A percentile compares a stretch with the other conserved stretches of the same genome.
Conservation (phyloP, 768 basidiomycete genomes). For the Auricularia auricula-judae region DNA sequence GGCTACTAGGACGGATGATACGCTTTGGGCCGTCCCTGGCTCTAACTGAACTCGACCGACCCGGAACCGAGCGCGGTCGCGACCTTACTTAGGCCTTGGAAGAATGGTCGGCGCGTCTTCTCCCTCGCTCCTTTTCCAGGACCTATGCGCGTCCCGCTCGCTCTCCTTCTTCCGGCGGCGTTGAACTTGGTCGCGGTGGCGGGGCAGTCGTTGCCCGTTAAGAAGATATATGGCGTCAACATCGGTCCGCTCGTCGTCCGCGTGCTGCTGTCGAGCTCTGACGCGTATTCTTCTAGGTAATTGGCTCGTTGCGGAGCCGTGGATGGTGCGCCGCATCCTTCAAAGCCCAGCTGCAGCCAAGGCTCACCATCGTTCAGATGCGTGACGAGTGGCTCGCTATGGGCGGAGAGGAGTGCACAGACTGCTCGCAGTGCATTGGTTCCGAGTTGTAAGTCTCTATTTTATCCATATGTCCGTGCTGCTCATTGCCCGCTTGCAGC, state of each 20-base stretch:
- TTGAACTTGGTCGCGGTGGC: background rate
- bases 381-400: slow-evolving; percentile 56
- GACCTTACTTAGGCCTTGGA: too few relatives aligned
- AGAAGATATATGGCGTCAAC: slow-evolving; percentile 62
- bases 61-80: too few relatives aligned
- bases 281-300: slow-evolving; percentile 2
- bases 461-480: background rate
- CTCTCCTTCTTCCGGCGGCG: background rate
- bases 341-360: background rate
- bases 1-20: too few relatives aligned
- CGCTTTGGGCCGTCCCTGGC: too few relatives aligned
- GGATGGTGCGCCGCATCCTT: slow-evolving; percentile 50
- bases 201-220: slow-evolving; percentile 4
- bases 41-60: too few relatives aligned
- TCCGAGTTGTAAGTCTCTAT: slow-evolving; percentile 66
- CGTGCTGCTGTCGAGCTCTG: background rate
- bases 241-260: slow-evolving; percentile 35
- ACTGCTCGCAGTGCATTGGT: slow-evolving; percentile 53
- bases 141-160: background rate
- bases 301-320: slow-evolving; percentile 69
- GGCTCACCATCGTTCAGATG: background rate
- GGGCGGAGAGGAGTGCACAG: slow-evolving; percentile 54
- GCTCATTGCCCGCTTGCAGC: slow-evolving; percentile 22
- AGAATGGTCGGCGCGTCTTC: too few relatives aligned
- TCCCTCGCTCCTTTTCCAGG: too few relatives aligned